Evolutionary conservation across 164 flowering plant species (phyloP).

Genomic region (Sextonia rubra): DNA sequence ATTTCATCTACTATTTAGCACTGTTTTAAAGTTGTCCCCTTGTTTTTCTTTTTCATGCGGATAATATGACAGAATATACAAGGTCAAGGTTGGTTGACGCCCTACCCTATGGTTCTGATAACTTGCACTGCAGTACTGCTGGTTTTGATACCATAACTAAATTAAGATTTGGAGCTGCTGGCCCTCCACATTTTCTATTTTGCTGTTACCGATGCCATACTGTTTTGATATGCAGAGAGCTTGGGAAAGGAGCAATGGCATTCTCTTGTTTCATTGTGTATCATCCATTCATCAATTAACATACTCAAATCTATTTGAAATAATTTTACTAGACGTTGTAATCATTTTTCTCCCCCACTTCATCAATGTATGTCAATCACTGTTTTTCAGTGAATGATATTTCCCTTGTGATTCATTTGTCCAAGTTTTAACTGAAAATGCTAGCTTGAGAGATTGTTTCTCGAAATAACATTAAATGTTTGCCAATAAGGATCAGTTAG

Average conservation of each 20-base stretch:
- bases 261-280: neutral
- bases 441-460: neutral
- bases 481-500: no score
- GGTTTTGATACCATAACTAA: slow-evolving; percentile 9
- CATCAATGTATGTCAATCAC: neutral
- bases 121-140: slow-evolving; percentile 16
- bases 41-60: neutral
- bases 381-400: neutral
- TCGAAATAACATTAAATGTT: neutral
- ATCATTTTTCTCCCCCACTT: neutral
- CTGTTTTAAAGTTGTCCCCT: neutral
- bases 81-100: slow-evolving; percentile 21
- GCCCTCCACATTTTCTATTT: neutral
- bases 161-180: neutral
- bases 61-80: neutral
- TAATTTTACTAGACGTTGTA: neutral
- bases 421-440: neutral
- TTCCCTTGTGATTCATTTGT: neutral
- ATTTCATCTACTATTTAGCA: neutral
- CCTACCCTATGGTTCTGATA: slow-evolving; percentile 15
- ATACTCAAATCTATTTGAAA: neutral
- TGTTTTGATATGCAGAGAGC: neutral
- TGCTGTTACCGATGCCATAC: neutral
- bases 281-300: neutral
- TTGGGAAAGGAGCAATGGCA: neutral